Base-by-base conservation (phyloP, 2,329 filamentous ascomycete species). In the Fusarium sororula region DNA sequence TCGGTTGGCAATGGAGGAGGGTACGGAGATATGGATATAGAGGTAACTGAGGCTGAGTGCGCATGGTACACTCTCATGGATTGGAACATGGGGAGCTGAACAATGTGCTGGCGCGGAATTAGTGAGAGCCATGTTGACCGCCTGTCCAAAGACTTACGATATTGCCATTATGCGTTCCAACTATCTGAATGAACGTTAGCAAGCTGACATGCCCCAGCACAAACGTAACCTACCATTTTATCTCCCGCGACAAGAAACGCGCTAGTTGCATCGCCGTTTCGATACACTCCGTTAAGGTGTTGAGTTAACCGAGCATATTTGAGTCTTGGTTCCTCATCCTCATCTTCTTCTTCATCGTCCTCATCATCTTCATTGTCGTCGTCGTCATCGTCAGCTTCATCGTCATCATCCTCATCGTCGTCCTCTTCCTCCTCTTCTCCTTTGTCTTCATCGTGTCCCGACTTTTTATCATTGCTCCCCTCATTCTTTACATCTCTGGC, bases 131-230 rank as follows among this genome's bases (percentile, higher is more conserved):
- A 22, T 42, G 32, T 44, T 56, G 32, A 50, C 17, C 30, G 45
- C 15, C 60, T 32, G 20, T 17, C 12, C 30, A 30, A 30, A 30
- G n/a, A 85, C 92, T 86, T 87, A 97, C 94, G 79, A 98, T 96
- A 79, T 96, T 98, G 78, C 96, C 96, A 84, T 97, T 98, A 82
- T 99, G 96, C 38, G 96, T 98, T 75, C 96, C 96, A 77, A 97
- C 87, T 72, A 98, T 92, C 93, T 96, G 83, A 55, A 74, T 74
- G 79, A 68, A 68, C 75, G 68, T 72, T 50, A 82, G 73, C 58
- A 60, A 48, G 37, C 15, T 13, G 32, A 26, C n/a, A 6, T 11
- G 14, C 20, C 37, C 45, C 17, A n/a, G 32, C 9, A 28, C 17
- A 39, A 38, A 50, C 17, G 20, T 22, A 42, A 63, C 86, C 78